These are phyloP conservation scores for Rhazya stricta DNA, from an alignment of 257 asterid species.

Conservation along the genomic window DNA sequence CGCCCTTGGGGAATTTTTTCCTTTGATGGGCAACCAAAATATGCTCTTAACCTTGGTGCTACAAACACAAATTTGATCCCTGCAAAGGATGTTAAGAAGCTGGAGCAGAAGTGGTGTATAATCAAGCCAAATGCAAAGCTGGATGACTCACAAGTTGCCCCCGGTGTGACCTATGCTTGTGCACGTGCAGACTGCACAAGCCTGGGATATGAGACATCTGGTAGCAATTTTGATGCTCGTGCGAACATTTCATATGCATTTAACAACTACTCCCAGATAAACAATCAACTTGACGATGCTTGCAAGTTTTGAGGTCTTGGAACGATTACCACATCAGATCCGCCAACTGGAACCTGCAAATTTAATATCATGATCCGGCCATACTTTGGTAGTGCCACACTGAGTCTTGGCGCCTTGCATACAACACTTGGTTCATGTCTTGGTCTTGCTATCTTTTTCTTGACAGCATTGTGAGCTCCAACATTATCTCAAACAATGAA, in stretches of 20 bases:
- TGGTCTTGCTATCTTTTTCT: conserved; percentile 30
- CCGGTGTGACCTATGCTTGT: conserved; percentile 69
- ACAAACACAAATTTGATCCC: conserved; percentile 40
- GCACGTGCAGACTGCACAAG: conserved; percentile 64
- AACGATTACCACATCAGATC: conserved; percentile 61
- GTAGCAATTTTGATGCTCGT: conserved; percentile 48
- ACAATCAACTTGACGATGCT: conserved; percentile 55
- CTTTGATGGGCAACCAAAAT: conserved; percentile 64
- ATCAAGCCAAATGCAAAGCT: conserved; percentile 46
- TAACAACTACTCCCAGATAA: conserved; percentile 71
- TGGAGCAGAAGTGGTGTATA: conserved; percentile 64
- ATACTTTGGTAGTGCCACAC: conserved; percentile 43
- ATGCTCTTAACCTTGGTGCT: conserved; percentile 60
- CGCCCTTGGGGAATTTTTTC: conserved; percentile 73
- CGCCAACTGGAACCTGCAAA: conserved; percentile 56
- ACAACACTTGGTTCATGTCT: conserved; percentile 26
- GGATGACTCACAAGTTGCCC: conserved; percentile 46
- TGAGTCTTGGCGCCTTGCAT: conserved; percentile 10
- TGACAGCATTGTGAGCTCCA: conserved; percentile 45
- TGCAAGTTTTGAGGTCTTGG: conserved; percentile 64
- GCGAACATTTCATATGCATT: conserved; percentile 66
- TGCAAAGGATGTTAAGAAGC: conserved; percentile 39
- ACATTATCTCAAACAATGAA: conserved; percentile 1
- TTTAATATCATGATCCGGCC: conserved; percentile 51
- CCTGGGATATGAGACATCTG: conserved; percentile 65